Evolutionary conservation across 2,329 filamentous ascomycete genomes (phyloP).

Genomic region (Ilyonectria sp.): DNA sequence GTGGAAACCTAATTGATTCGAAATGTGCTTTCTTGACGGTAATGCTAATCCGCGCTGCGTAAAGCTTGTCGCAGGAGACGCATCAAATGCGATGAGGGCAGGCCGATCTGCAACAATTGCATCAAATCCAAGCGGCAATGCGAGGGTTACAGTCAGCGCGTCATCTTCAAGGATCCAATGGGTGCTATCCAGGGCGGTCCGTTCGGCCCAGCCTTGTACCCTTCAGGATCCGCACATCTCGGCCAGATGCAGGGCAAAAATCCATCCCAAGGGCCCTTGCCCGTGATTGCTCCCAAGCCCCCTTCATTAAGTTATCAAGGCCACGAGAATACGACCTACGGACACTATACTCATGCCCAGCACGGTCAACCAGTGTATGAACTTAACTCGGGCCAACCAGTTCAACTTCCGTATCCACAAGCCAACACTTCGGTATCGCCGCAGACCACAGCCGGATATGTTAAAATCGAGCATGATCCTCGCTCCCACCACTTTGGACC

Average conservation of each 20-base stretch:
- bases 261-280: constrained; percentile 56
- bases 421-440: constrained; percentile 30
- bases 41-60: constrained; percentile 42
- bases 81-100: constrained; percentile 96
- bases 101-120: constrained; percentile 86
- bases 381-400: constrained; percentile 35
- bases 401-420: constrained; percentile 35
- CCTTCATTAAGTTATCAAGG: constrained; percentile 52
- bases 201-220: constrained; percentile 60
- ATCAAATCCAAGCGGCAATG: constrained; percentile 88
- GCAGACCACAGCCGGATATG: constrained; percentile 33
- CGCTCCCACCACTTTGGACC: constrained; percentile 35
- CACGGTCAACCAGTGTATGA: constrained; percentile 36
- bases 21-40: neutral
- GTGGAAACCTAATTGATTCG: constrained; percentile 50
- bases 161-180: constrained; percentile 82
- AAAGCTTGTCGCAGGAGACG: constrained; percentile 91
- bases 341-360: constrained; percentile 38
- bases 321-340: constrained; percentile 34
- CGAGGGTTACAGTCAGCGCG: constrained; percentile 86
- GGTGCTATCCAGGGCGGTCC: constrained; percentile 61
- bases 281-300: constrained; percentile 68
- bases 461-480: constrained; percentile 32
- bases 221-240: constrained; percentile 55
- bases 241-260: constrained; percentile 54